Evolutionary conservation across 345 rosid genomes (phyloP).

Genomic region (Geranium brycei): DNA sequence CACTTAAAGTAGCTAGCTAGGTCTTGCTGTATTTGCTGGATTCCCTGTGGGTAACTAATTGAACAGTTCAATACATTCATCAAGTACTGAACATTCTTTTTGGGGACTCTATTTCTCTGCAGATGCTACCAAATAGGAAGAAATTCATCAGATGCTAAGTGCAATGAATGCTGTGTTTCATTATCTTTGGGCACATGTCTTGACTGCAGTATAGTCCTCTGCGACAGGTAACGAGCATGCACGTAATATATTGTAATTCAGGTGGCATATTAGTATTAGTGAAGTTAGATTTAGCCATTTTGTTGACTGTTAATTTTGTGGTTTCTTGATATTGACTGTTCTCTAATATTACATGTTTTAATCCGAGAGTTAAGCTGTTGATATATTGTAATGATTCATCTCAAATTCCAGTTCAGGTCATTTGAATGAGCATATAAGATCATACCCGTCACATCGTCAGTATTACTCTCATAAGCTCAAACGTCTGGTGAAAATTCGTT

Average conservation of each 20-base stretch:
- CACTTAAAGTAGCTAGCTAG: too few relatives aligned
- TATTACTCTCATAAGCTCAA: conserved; percentile 65
- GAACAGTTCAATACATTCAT: not conserved
- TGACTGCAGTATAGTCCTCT: conserved; percentile 37
- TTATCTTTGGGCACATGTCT: conserved; percentile 52
- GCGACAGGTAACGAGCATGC: conserved; percentile 39
- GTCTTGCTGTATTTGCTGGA: not conserved
- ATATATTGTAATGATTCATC: not conserved
- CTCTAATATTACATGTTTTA: too few relatives aligned
- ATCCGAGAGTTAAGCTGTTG: too few relatives aligned
- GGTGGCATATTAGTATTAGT: not conserved
- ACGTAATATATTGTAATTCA: conserved; percentile 1
- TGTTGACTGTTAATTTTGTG: too few relatives aligned
- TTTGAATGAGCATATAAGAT: conserved; percentile 47
- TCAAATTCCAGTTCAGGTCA: conserved; percentile 51
- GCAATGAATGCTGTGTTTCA: conserved; percentile 40
- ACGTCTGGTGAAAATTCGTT: conserved; percentile 34
- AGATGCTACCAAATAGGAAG: conserved; percentile 52
- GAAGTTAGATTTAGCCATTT: not conserved
- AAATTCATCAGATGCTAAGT: conserved; percentile 30
- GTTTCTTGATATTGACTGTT: too few relatives aligned
- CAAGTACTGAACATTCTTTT: conserved; percentile 1
- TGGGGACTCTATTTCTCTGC: conserved; percentile 13
- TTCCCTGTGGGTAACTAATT: not conserved
- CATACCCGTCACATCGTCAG: conserved; percentile 31